Base-by-base conservation (phyloP, 306 rosid genomes). In the Cucumis melo region DNA sequence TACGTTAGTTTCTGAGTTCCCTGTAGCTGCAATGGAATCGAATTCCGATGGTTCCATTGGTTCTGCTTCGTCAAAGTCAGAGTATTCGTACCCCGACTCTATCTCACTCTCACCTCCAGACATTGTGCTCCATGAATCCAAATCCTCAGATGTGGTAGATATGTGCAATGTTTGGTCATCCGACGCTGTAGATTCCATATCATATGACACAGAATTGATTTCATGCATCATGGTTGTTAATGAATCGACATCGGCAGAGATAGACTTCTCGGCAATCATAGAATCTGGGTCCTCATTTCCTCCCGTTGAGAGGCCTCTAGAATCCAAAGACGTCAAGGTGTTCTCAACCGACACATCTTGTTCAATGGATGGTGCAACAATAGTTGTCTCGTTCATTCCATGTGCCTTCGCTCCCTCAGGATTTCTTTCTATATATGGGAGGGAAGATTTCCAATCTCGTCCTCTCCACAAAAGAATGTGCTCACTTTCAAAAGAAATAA, bases 391-490 rank as follows among this genome's bases (percentile, higher is more conserved):
- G n/a, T 73, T 21, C 21, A 23, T 38, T 67, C 57, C 80, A 80
- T 73, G 80, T 76, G 61, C 73, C 44, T 67, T 80, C 73, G 63
- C 86, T 77, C 78, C 86, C 81, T 73, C n/a, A 19, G 0, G 1
- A 77, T 77, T 82, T 79, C 57, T 83, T 68, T 53, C 73, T 4
- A 21, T 81, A 83, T 72, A 81, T n/a, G 83, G 84, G 34, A 90
- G 60, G 67, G 91, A 73, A 7, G 93, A 86, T 82, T 81, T 86
- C 97, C 99, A 90, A 75, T 90, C 84, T 57, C 34, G 82, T 62
- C 99, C 96, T 81, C 96, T 90, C 97, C 99, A 94, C 78, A 92
- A 81, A 72, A 94, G 97, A 83, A 92, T 83, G 87, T 89, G 92
- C 84, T 94, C 98, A 27, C 83, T 77, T 71, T 88, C 93, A 78